These are phyloP conservation scores for Pythium insidiosum DNA, from an alignment of 352 stramenopile genomes.

Conservation along the genomic window DNA sequence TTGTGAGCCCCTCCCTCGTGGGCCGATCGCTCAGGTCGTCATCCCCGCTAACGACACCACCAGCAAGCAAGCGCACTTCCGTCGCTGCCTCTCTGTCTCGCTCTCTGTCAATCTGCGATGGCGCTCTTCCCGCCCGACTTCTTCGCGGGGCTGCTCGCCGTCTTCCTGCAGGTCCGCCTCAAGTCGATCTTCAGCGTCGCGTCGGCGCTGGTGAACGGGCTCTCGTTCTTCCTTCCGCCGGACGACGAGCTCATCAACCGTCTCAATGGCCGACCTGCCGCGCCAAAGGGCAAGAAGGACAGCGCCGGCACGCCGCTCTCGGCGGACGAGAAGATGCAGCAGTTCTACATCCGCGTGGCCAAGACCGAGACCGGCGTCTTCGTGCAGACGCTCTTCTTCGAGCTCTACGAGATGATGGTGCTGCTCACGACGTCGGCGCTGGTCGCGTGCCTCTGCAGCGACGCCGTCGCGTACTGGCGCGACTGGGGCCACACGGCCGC, in stretches of 20 bases:
- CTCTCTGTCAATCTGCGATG: too few species aligned
- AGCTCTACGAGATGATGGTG: conserved; percentile 80
- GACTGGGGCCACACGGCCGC: conserved; percentile 3
- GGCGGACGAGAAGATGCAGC: conserved; percentile 52
- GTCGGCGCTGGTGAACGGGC: conserved; percentile 41
- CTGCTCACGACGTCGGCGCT: conserved; percentile 52
- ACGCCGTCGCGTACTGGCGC: conserved; percentile 27
- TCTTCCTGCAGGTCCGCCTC: conserved; percentile 66
- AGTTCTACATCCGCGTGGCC: conserved; percentile 63
- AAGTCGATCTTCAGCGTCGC: conserved; percentile 50
- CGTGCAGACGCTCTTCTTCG: conserved; percentile 69
- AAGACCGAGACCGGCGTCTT: conserved; percentile 60
- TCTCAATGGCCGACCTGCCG: conserved; percentile 40
- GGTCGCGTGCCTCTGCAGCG: conserved; percentile 31
- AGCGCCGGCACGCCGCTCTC: conserved; percentile 20
- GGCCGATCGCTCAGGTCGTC: too few species aligned
- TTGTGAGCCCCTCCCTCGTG: too few species aligned
- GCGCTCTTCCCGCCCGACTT: conserved; percentile 71
- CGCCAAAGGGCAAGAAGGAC: conserved; percentile 15
- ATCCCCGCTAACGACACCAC: too few species aligned
- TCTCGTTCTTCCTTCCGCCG: conserved; percentile 72
- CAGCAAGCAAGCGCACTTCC: too few species aligned
- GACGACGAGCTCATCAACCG: conserved; percentile 61
- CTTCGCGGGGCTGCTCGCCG: conserved; percentile 53
- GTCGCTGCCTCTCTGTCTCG: too few species aligned